Evolutionary conservation across 2,329 filamentous ascomycete genomes (phyloP).

Genomic region (Zymoseptoria tritici): DNA sequence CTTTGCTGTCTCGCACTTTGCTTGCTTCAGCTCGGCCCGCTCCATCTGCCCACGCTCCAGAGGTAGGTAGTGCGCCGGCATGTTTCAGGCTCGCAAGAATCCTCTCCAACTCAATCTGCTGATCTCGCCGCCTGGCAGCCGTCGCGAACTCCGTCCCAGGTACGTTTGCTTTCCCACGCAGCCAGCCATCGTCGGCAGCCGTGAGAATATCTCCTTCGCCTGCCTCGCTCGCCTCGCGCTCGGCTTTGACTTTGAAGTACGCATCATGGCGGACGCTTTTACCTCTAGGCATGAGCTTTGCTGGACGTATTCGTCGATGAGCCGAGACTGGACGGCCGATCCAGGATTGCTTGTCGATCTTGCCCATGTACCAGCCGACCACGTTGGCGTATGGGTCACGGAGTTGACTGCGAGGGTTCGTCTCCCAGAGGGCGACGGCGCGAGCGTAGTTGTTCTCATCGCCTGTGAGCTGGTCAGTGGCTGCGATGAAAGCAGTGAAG

Average conservation of each 20-base stretch:
- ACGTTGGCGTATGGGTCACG: background rate
- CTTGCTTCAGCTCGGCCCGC: background rate
- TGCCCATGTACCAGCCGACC: background rate
- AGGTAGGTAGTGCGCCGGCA: background rate
- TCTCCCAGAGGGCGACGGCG: background rate
- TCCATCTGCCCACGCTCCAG: background rate
- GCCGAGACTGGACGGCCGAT: background rate
- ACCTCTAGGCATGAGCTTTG: background rate
- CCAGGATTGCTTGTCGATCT: background rate
- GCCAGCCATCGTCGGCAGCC: background rate
- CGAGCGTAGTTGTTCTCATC: background rate
- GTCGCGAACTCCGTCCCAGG: background rate
- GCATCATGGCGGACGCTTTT: background rate
- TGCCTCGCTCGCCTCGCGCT: background rate
- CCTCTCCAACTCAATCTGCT: background rate
- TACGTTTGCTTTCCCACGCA: background rate
- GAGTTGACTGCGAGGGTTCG: background rate
- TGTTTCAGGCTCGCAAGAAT: background rate
- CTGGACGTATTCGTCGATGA: background rate
- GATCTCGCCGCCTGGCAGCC: background rate
- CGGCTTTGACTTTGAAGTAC: background rate
- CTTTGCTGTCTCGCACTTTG: background rate
- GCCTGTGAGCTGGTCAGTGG: background rate
- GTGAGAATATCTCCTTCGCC: background rate
- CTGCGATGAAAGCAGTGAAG: background rate